A percentile compares a stretch with the other conserved stretches of the same genome.
These are phyloP conservation scores for Rhodosporidiobolus sp. DNA, from an alignment of 768 basidiomycete species.

Conservation along the genomic window DNA sequence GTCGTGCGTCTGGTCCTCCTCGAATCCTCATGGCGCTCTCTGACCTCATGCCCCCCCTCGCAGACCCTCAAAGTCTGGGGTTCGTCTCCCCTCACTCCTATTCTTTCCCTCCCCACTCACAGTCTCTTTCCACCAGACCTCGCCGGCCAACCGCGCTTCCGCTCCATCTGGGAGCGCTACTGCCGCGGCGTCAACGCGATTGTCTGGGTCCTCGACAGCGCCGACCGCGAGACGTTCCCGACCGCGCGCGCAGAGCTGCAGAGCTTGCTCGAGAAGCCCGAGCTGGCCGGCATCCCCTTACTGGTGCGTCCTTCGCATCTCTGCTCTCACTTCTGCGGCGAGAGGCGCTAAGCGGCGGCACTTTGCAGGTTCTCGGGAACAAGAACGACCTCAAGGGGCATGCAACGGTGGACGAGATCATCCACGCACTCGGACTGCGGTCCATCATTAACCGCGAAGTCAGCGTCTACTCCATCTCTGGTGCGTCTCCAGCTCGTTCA, in stretches of 20 bases:
- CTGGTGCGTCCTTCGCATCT: conserved; percentile 9
- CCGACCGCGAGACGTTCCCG: conserved; percentile 30
- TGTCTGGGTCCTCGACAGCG: conserved; percentile 34
- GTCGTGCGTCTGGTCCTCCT: conserved; percentile 12
- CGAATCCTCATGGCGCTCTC: background rate
- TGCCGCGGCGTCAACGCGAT: conserved; percentile 36
- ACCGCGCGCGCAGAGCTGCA: conserved; percentile 23
- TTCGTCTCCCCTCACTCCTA: background rate
- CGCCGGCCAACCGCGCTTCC: conserved; percentile 38
- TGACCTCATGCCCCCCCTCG: background rate
- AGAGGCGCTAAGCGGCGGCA: too few species aligned
- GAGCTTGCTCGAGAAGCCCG: conserved; percentile 18
- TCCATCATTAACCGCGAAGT: conserved; percentile 32
- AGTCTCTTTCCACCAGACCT: conserved; percentile 13
- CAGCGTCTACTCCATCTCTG: conserved; percentile 33
- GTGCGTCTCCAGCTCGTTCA: background rate
- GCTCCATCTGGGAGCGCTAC: conserved; percentile 42
- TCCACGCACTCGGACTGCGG: conserved; percentile 17
- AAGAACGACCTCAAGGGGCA: conserved; percentile 33
- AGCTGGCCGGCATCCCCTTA: conserved; percentile 27
- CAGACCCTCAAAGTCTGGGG: conserved; percentile 40
- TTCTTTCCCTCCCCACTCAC: background rate
- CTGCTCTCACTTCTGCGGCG: too few species aligned
- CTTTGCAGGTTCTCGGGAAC: conserved; percentile 38
- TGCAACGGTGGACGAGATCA: conserved; percentile 31